These are phyloP conservation scores for Cokeromyces recurvatus DNA, from an alignment of 371 early-diverging fungal species.

Conservation along the genomic window DNA sequence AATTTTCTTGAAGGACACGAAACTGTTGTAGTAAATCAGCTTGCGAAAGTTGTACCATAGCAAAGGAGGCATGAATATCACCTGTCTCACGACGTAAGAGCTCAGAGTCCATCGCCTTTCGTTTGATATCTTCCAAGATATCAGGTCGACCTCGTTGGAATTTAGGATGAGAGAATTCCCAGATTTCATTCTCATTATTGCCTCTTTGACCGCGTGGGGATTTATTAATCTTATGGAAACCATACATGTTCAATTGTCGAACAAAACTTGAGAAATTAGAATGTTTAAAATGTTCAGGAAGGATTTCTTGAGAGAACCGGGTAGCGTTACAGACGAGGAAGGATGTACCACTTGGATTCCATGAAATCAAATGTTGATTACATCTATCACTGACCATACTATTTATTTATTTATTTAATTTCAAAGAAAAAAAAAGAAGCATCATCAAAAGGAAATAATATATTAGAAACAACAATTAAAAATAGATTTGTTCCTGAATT, in stretches of 20 bases:
- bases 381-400: constrained; percentile 74
- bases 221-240: constrained; percentile 58
- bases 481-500: background rate
- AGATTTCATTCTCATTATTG: constrained; percentile 57
- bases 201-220: constrained; percentile 66
- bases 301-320: constrained; percentile 75
- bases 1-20: constrained; percentile 56
- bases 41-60: constrained; percentile 64
- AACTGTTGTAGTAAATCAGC: constrained; percentile 60
- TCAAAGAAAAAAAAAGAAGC: too few species aligned
- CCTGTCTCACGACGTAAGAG: constrained; percentile 61
- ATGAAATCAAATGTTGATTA: constrained; percentile 72
- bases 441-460: too few species aligned
- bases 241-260: constrained; percentile 75
- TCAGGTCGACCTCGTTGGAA: constrained; percentile 44
- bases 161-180: constrained; percentile 49
- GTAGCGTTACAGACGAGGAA: constrained; percentile 85
- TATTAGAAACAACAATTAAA: background rate
- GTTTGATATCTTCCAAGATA: constrained; percentile 37
- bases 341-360: constrained; percentile 78
- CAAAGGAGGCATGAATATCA: constrained; percentile 63
- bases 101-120: constrained; percentile 70
- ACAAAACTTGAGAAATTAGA: constrained; percentile 26
- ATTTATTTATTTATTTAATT: background rate
- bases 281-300: constrained; percentile 79